Percentiles rank a stretch among this genome's conserved stretches.
Conservation (phyloP, 805 yeast genomes). For the Metschnikowia similis region DNA sequence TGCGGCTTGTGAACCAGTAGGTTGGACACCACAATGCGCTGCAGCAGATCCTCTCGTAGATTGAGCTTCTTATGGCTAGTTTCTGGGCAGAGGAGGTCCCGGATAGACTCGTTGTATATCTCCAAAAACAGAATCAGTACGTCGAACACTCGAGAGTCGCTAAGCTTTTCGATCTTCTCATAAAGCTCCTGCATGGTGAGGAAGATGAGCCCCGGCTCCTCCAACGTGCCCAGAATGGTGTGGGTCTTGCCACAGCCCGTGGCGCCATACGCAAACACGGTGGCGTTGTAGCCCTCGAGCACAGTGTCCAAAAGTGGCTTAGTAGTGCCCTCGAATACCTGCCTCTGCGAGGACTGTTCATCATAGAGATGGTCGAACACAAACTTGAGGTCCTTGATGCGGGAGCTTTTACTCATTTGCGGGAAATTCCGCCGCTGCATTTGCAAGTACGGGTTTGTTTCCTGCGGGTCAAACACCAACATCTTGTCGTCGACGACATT, state of each 20-base stretch:
- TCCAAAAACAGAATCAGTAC: conserved; percentile 73
- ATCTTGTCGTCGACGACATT: conserved; percentile 80
- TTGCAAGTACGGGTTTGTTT: conserved; percentile 53
- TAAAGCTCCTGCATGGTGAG: conserved; percentile 75
- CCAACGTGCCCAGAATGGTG: conserved; percentile 74
- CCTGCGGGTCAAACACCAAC: conserved; percentile 85
- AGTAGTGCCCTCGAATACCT: conserved; percentile 65
- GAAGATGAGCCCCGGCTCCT: conserved; percentile 75
- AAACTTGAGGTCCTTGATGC: conserved; percentile 71
- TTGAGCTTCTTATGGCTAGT: conserved; percentile 43
- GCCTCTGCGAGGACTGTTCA: conserved; percentile 56
- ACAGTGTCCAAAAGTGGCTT: conserved; percentile 69
- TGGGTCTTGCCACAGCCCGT: conserved; percentile 98
- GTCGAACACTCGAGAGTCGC: conserved; percentile 55
- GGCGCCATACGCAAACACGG: conserved; percentile 95
- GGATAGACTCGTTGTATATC: conserved; percentile 85
- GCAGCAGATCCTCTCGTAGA: conserved; percentile 67
- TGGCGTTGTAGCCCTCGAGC: conserved; percentile 82
- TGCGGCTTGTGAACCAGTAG: conserved; percentile 58
- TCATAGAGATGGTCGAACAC: conserved; percentile 81
- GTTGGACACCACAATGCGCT: conserved; percentile 66
- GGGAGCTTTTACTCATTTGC: conserved; percentile 33
- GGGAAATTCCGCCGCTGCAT: conserved; percentile 46
- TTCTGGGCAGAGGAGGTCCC: conserved; percentile 69
- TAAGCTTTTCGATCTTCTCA: conserved; percentile 49